phyloP scores from a whole-genome alignment of 75 land plant genomes.

The Pseudotsuga menziesii region DNA sequence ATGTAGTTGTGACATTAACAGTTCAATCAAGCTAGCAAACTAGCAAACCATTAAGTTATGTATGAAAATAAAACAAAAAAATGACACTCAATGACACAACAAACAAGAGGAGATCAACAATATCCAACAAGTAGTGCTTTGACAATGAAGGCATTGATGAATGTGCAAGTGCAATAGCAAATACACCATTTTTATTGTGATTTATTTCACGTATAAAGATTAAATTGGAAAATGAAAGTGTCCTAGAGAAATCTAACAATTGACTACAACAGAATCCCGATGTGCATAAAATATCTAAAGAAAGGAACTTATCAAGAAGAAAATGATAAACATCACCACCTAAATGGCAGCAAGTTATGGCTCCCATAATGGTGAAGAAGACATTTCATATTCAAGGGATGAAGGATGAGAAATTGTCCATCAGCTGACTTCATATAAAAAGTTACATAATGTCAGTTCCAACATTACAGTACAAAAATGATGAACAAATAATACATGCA shows the following conservation, averaged over 20 bases:
- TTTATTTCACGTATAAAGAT: no score
- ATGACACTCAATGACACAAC: no score
- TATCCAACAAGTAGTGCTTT: no score
- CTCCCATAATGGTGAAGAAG: constrained; percentile 85
- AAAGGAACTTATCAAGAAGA: neutral
- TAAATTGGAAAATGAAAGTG: neutral
- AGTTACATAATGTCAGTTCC: constrained; percentile 11
- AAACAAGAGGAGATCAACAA: no score
- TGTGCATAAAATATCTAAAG: neutral
- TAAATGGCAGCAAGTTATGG: constrained; percentile 64
- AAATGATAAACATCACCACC: constrained; percentile 25
- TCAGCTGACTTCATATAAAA: constrained; percentile 54
- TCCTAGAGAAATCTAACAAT: neutral
- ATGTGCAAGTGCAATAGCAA: no score
- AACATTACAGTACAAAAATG: neutral
- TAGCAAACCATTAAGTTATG: no score
- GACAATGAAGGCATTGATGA: no score
- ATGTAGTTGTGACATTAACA: no score
- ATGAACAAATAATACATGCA: neutral
- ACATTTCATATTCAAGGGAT: constrained; percentile 92
- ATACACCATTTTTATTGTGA: no score
- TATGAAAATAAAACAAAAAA: no score
- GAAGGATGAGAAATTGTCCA: constrained; percentile 88
- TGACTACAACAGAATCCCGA: neutral
- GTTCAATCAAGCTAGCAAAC: no score